Base-by-base conservation (phyloP, 169 alveolate genomes). In the Plasmodium coatneyi region DNA sequence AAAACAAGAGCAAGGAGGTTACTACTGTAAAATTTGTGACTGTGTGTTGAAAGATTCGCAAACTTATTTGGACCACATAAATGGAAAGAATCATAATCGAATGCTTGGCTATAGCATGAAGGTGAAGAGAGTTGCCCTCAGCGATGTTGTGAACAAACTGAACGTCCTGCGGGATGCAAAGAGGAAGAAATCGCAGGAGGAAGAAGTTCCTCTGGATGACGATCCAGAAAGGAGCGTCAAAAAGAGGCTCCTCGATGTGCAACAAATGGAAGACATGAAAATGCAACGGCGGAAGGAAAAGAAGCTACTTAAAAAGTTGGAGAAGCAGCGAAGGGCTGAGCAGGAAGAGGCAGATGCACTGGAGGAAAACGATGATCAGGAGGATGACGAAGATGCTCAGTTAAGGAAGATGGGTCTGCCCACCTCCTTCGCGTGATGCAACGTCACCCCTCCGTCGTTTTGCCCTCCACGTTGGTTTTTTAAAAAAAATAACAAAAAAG, bases 41-140 rank as follows among this genome's bases (percentile, higher is more conserved):
- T 97, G 98, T 43, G 93, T 95, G 16, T 84, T 97, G 43, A 97
- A 97, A 84, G 99, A 98, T 91, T 96, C 98, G 9, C 97, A 97
- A 54, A 96, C 99, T 3, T 98, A 98, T 95, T 83, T 97, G 84
- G 99, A 98, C 86, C 99, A 98, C 89, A 95, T 98, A 25, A 98
- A 98, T 95, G 99, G 99, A 0, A 96, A 97, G 74, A 97, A 97
- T 80, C 99, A 98, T 84, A 97, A 98, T 87, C 79, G 98, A n/a
- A 95, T 97, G 92, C 93, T 98, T 16, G 99, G 99, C 3, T 97
- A 97, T 98, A 98, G 98, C 78, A 98, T 98, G 99, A 95, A 98
- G 28, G 99, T 98, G 25, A 98, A 98, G 95, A 96, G 95, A 80
- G 99, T 97, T 16, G 95, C 96, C 3, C 94, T 96, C n/a, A 96